Conservation (phyloP, 202 grass and related monocot genomes). For the Schoenoplectus tabernaemontani region DNA sequence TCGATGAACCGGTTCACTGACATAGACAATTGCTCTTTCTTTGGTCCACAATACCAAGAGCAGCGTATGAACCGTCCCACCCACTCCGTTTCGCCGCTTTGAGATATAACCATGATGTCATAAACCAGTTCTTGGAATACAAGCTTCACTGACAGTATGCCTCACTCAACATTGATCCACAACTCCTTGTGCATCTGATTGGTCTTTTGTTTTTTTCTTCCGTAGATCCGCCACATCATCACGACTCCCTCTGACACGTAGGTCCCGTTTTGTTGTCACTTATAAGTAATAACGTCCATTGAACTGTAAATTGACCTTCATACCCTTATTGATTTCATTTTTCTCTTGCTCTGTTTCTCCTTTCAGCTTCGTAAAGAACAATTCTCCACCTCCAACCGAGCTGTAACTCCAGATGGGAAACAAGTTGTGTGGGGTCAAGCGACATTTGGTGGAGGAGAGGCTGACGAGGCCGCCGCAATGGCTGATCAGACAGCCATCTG, state of each 20-base stretch:
- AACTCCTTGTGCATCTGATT: not conserved
- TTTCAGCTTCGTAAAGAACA: constrained; percentile 5
- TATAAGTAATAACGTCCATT: not conserved
- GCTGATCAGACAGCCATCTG: constrained; percentile 42
- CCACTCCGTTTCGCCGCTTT: not conserved
- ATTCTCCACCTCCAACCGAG: not conserved
- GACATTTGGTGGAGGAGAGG: constrained; percentile 51
- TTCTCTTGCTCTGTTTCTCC: constrained; percentile 19
- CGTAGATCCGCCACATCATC: not conserved
- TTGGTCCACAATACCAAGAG: not conserved
- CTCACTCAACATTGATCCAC: not conserved
- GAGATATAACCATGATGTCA: not conserved
- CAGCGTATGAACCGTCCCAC: not conserved
- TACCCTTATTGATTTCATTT: not conserved
- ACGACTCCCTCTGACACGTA: not conserved
- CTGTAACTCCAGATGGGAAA: constrained; percentile 45
- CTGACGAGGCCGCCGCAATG: constrained; percentile 49
- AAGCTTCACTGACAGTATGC: too few relatives aligned
- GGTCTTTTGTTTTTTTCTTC: not conserved
- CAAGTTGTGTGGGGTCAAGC: not conserved
- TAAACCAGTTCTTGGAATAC: not conserved
- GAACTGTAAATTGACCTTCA: constrained; percentile 13
- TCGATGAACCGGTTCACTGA: not conserved
- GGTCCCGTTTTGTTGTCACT: not conserved
- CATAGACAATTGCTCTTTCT: not conserved